phyloP scores from a whole-genome alignment of 352 stramenopile genomes.

The Phytophthora melonis region DNA sequence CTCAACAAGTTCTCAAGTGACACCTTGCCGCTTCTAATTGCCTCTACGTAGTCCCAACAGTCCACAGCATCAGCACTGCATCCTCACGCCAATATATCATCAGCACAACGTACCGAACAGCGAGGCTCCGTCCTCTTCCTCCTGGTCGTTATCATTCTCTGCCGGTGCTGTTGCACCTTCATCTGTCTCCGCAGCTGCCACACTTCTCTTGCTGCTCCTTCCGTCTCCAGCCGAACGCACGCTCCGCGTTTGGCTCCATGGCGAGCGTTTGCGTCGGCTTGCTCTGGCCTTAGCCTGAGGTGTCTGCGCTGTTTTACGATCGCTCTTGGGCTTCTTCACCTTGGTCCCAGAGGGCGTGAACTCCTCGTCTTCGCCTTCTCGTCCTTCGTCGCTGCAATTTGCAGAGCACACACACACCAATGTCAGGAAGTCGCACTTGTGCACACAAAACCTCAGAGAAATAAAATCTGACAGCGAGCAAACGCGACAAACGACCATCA shows the following conservation, averaged over 20 bases:
- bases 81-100: background rate
- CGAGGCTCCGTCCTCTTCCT: constrained; percentile 25
- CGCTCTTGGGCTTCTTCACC: constrained; percentile 20
- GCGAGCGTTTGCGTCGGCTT: constrained; percentile 40
- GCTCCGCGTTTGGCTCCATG: constrained; percentile 42
- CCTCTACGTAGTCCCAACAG: constrained; percentile 48
- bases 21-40: constrained; percentile 58
- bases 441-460: constrained; percentile 21
- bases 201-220: constrained; percentile 22
- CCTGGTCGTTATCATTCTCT: constrained; percentile 14
- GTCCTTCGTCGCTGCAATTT: constrained; percentile 32
- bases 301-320: constrained; percentile 27
- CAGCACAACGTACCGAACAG: constrained; percentile 37
- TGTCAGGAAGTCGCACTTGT: constrained; percentile 22
- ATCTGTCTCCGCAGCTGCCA: background rate
- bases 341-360: constrained; percentile 37
- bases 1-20: constrained; percentile 62
- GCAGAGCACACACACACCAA: background rate
- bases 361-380: constrained; percentile 46
- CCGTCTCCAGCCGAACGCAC: constrained; percentile 7
- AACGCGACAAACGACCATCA: constrained; percentile 33
- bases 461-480: background rate
- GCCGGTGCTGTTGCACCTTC: constrained; percentile 6
- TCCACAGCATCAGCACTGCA: constrained; percentile 2
- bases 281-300: constrained; percentile 21